These are phyloP conservation scores for Alternaria consortialis DNA, from an alignment of 2,329 filamentous ascomycete species.

Conservation along the genomic window DNA sequence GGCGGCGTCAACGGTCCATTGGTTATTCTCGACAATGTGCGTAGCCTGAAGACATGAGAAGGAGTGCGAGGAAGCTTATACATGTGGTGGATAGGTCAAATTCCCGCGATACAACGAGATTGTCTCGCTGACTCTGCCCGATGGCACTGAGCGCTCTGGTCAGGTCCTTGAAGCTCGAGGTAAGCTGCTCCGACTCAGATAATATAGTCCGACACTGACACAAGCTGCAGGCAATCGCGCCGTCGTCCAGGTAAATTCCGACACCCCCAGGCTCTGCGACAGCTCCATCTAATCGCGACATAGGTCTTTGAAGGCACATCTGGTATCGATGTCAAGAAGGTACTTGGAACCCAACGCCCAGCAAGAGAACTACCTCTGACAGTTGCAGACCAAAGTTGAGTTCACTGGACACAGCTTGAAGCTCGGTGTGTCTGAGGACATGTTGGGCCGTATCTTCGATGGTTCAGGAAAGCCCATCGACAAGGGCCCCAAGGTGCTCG, in stretches of 20 bases:
- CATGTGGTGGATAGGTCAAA: conserved; percentile 75
- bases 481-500: conserved; percentile 97
- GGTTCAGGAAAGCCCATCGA: conserved; percentile 97
- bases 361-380: conserved; percentile 32
- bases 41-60: conserved; percentile 45
- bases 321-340: conserved; percentile 98
- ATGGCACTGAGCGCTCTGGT: conserved; percentile 91
- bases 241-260: conserved; percentile 80
- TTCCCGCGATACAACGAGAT: conserved; percentile 98
- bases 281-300: conserved; percentile 34
- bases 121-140: conserved; percentile 91
- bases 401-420: conserved; percentile 97
- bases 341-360: conserved; percentile 30
- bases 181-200: conserved; percentile 55
- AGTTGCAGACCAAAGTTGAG: conserved; percentile 85
- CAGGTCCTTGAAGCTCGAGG: conserved; percentile 98
- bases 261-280: background rate
- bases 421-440: conserved; percentile 98
- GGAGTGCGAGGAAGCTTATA: conserved; percentile 31
- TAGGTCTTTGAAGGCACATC: conserved; percentile 97
- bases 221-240: conserved; percentile 78
- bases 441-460: conserved; percentile 98
- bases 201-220: conserved; percentile 25
- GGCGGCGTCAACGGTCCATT: conserved; percentile 97
- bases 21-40: conserved; percentile 95